Base-by-base conservation (phyloP, 164 flowering plant genomes). In the Piper betle region DNA sequence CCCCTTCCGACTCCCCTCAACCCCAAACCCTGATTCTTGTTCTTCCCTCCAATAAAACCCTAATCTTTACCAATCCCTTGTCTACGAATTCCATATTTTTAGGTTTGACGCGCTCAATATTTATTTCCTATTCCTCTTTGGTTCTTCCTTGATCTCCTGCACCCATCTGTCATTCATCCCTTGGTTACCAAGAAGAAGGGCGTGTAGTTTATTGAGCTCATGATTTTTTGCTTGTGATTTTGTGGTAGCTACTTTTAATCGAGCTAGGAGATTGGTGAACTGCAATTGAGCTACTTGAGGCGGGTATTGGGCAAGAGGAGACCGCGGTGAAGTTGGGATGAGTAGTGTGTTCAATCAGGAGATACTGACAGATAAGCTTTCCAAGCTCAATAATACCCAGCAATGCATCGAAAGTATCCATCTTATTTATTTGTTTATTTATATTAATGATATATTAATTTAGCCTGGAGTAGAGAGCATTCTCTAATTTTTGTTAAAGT, bases 331-430 rank as follows among this genome's bases (percentile, higher is more conserved):
- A 53, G 63, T 52, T 63, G 86, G 76, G 79, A 90, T 93, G 99
- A 86, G 75, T 86, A 90, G 92, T 63, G 86, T 79, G 13, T 89
- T 93, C 75, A 81, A 74, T 64, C 96, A 90, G 69, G 81, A 86
- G 78, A 80, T 90, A 62, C 85, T 93, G 60, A 90, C 86, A 39
- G 99, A 93, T 60, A 90, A 90, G 87, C 96, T 93, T 56, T 83
- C 99, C 18, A 87, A 93, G 89, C 91, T 90, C 78, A 88, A 88
- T 69, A 81, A 79, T 83, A 84, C 92, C 59, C 97, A 93, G 66
- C 97, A 89, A 70, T 89, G 96, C 64, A 90, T 93, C 63, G 98
- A 93, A 75, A 93, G 98, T 93, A 90, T 82, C 87, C 90, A 82
- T 74, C 62, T 66, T 52, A 52, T 20, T 43, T 17, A 58, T 19